Evolutionary conservation across 2,329 filamentous ascomycete species (phyloP).

Genomic region (Aureobasidium sp.): DNA sequence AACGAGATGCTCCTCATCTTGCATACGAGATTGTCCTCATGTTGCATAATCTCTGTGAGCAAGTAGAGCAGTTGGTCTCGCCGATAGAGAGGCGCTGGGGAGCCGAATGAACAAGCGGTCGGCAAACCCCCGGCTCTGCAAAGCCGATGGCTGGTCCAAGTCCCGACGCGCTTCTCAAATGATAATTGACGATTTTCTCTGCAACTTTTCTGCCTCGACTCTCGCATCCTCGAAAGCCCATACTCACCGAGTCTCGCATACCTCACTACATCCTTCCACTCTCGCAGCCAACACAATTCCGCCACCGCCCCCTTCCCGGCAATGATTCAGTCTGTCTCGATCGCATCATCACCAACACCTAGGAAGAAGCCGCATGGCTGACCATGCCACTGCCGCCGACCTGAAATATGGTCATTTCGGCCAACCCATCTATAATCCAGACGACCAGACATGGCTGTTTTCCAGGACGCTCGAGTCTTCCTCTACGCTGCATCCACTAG

Average conservation of each 20-base stretch:
- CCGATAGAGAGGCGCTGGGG: too few species aligned
- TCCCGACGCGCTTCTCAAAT: conserved; percentile 10
- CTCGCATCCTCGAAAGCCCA: not conserved
- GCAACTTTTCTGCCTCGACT: not conserved
- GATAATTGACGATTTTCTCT: conserved; percentile 15
- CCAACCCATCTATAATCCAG: conserved; percentile 41
- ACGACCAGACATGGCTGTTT: conserved; percentile 45
- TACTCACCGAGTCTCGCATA: not conserved
- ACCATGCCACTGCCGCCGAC: conserved; percentile 41
- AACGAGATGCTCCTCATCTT: too few species aligned
- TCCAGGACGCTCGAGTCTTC: conserved; percentile 29
- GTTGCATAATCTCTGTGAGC: too few species aligned
- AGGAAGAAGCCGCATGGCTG: conserved; percentile 50
- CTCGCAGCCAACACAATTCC: not conserved
- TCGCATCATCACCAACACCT: conserved; percentile 6
- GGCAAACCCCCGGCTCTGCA: not conserved
- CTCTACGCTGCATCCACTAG: conserved; percentile 25
- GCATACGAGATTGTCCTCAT: too few species aligned
- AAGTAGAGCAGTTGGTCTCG: too few species aligned
- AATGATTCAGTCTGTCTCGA: conserved; percentile 17
- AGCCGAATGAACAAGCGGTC: not conserved
- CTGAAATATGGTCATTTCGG: conserved; percentile 51
- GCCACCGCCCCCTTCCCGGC: conserved; percentile 4
- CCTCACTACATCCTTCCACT: not conserved
- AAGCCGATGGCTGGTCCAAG: not conserved